phyloP scores from a whole-genome alignment of 352 stramenopile genomes.

The Pythium monospermum region DNA sequence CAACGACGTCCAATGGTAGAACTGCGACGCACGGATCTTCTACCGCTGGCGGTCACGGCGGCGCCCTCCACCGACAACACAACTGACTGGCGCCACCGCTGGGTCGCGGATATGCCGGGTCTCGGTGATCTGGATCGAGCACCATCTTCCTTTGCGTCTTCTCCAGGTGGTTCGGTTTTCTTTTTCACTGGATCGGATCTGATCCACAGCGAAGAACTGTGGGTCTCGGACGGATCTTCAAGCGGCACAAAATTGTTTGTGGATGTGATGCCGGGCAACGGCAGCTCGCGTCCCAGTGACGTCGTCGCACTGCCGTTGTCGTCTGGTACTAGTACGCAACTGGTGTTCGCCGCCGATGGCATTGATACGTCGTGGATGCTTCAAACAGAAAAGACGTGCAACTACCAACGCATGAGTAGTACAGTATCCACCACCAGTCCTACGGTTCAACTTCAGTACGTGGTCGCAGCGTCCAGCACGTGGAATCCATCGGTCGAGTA shows the following conservation, averaged over 20 bases:
- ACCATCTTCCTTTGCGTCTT: not conserved
- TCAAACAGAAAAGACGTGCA: constrained; percentile 31
- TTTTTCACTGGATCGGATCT: constrained; percentile 44
- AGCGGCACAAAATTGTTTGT: constrained; percentile 40
- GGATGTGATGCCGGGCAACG: constrained; percentile 53
- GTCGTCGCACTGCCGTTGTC: constrained; percentile 37
- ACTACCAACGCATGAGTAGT: constrained; percentile 33
- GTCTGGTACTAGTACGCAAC: constrained; percentile 2
- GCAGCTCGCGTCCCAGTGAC: constrained; percentile 29
- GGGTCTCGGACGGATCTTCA: constrained; percentile 43
- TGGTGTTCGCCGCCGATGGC: constrained; percentile 71
- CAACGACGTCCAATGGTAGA: constrained; percentile 8
- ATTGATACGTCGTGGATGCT: constrained; percentile 50
- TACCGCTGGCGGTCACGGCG: constrained; percentile 9
- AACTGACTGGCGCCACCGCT: constrained; percentile 26
- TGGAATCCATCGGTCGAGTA: constrained; percentile 45
- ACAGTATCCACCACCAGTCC: too few relatives aligned
- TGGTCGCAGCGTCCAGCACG: constrained; percentile 36
- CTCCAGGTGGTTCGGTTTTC: constrained; percentile 21
- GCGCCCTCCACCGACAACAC: constrained; percentile 1
- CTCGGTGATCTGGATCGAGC: not conserved
- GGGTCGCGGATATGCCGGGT: constrained; percentile 16
- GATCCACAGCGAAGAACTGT: constrained; percentile 56
- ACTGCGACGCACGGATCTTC: constrained; percentile 26
- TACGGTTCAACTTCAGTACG: constrained; percentile 42